These are phyloP conservation scores for Rhizopus sp. DNA, from an alignment of 371 early-diverging fungal genomes.

Conservation along the genomic window DNA sequence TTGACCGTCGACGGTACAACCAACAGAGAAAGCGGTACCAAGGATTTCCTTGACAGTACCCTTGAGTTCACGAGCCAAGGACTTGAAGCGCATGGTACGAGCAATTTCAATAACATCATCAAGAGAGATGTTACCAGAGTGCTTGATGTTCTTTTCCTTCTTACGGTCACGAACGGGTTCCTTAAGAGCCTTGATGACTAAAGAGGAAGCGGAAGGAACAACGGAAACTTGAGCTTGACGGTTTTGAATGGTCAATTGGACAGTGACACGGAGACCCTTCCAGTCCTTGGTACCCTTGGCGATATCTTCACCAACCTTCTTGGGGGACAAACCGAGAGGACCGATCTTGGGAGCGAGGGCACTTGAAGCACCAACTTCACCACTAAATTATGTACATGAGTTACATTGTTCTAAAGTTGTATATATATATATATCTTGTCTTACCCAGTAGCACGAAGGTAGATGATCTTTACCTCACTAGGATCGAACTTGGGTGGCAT, in stretches of 20 bases:
- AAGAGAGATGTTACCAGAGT: conserved; percentile 90
- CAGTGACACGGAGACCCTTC: conserved; percentile 97
- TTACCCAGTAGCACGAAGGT: conserved; percentile 90
- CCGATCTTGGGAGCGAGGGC: conserved; percentile 99
- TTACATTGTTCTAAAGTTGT: neutral
- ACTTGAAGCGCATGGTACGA: conserved; percentile 94
- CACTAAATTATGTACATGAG: conserved; percentile 41
- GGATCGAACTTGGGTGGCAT: conserved; percentile 86
- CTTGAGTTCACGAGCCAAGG: conserved; percentile 80
- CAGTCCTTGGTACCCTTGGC: conserved; percentile 95
- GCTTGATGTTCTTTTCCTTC: conserved; percentile 99
- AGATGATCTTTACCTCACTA: conserved; percentile 81
- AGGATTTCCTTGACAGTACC: conserved; percentile 99
- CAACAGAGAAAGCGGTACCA: conserved; percentile 98
- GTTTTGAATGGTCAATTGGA: conserved; percentile 98
- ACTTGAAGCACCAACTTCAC: conserved; percentile 98
- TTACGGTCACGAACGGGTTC: conserved; percentile 99
- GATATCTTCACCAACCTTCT: conserved; percentile 99
- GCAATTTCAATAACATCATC: conserved; percentile 97
- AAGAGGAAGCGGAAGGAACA: conserved; percentile 96
- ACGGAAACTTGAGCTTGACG: conserved; percentile 99
- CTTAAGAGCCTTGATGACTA: conserved; percentile 98
- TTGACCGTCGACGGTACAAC: conserved; percentile 82
- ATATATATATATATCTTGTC: neutral
- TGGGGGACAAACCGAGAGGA: conserved; percentile 99